Evolutionary conservation across 169 alveolate genomes (phyloP), one percentile per base, ranked within the genome.

Genomic region (Cryptosporidium parvum): DNA sequence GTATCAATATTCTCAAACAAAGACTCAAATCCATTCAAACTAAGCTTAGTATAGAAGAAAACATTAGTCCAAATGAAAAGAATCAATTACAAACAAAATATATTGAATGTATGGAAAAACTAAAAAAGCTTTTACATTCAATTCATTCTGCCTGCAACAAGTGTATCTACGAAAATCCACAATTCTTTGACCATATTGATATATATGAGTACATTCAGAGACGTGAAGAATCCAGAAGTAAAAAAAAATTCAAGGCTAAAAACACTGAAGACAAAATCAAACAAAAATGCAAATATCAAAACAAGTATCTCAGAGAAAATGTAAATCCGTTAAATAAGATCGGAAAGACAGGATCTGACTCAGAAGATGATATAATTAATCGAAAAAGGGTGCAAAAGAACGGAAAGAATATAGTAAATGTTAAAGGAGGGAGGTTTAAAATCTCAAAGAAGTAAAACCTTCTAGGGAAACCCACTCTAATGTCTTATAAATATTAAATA

Each of bases 361-460:
- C 86, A 14, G 86, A 73, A 73, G 71, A 73, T 35, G 62, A 52
- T 48, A 44, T 59, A 71, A 29, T 56, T 51, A 21, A 14, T 29
- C 42, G 23, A 18, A 73, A 73, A 37, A n/a, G 33, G 21, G 10
- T 26, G 8, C 39, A 51, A 9, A 71, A 73, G 37, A 58, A 23
- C 18, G 37, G 51, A 18, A 73, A 73, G 56, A 39, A 73, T 42
- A 59, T 58, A 23, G 44, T 73, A 29, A 73, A 73, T 73, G 23
- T 73, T 58, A 73, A 59, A 37, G 86, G 86, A 39, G 86, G 71
- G 29, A 73, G 86, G 68, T 73, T 73, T 73, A 37, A 56, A 6
- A 73, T 73, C 33, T 65, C 69, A 48, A 45, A 16, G 61, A 14
- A 65, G 45, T 29, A 21, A 21, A 31, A 51, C 7, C 37, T 42